Percentiles rank a stretch among this genome's conserved stretches.
Evolutionary conservation across 306 rosid species (phyloP).

Genomic region (Amphicarpaea edgeworthii): DNA sequence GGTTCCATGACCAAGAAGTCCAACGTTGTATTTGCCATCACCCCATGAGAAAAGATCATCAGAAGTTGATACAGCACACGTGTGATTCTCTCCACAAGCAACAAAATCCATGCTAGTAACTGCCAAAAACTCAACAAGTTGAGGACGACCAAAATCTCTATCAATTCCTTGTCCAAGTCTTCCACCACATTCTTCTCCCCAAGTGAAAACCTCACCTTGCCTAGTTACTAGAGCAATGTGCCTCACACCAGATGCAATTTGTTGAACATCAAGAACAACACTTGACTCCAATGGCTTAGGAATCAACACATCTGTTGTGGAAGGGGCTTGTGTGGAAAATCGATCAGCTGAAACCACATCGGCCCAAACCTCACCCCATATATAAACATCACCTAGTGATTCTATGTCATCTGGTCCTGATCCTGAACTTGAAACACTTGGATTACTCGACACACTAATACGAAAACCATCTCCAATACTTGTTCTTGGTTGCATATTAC

Average conservation of each 20-base stretch:
- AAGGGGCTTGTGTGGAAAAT: constrained; percentile 50
- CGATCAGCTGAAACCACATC: constrained; percentile 67
- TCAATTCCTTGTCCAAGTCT: constrained; percentile 92
- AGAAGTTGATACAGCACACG: constrained; percentile 79
- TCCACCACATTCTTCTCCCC: constrained; percentile 99
- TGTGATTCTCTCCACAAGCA: constrained; percentile 94
- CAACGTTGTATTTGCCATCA: constrained; percentile 81
- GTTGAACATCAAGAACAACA: constrained; percentile 96
- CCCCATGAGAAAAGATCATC: constrained; percentile 96
- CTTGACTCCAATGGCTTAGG: constrained; percentile 86
- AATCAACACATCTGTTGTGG: constrained; percentile 66
- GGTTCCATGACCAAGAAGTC: constrained; percentile 95
- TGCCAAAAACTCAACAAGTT: constrained; percentile 80
- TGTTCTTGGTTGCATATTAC: constrained; percentile 82
- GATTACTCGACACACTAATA: constrained; percentile 83
- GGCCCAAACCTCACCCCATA: constrained; percentile 93
- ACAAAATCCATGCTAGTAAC: constrained; percentile 71
- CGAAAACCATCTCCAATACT: constrained; percentile 89
- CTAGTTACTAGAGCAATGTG: constrained; percentile 92
- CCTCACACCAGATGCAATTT: constrained; percentile 80
- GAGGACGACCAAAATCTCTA: constrained; percentile 73
- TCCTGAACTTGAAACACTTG: constrained; percentile 83
- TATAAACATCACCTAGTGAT: constrained; percentile 90
- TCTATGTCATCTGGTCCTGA: constrained; percentile 98
- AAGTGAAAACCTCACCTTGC: constrained; percentile 98